These are phyloP conservation scores for Gossypium thurberi DNA, from an alignment of 345 rosid genomes.

Conservation along the genomic window DNA sequence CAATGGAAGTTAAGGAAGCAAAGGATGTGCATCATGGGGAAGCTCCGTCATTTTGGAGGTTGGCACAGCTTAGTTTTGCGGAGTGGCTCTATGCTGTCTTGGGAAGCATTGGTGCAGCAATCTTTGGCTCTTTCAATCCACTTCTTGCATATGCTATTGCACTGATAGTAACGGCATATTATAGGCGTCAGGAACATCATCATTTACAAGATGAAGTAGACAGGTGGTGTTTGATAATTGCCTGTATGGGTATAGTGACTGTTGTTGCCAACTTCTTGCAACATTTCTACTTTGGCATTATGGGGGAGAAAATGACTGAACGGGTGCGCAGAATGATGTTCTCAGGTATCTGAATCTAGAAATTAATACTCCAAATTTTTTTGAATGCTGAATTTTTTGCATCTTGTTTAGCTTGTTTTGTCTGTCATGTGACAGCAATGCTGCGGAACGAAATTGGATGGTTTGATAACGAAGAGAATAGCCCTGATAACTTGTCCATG, in stretches of 20 bases:
- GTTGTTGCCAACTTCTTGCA: slow-evolving; percentile 96
- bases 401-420: slow-evolving; percentile 17
- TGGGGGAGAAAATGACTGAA: slow-evolving; percentile 99
- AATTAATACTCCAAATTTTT: not conserved
- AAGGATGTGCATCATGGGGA: slow-evolving; percentile 48
- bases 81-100: slow-evolving; percentile 98
- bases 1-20: slow-evolving; percentile 39
- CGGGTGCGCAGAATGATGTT: slow-evolving; percentile 99
- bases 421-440: slow-evolving; percentile 66
- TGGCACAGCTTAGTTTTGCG: slow-evolving; percentile 89
- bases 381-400: slow-evolving; percentile 1
- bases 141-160: slow-evolving; percentile 93
- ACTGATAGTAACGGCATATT: slow-evolving; percentile 74
- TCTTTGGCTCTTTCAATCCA: slow-evolving; percentile 97
- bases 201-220: slow-evolving; percentile 70
- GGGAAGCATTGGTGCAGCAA: slow-evolving; percentile 98
- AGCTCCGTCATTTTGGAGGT: slow-evolving; percentile 84
- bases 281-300: slow-evolving; percentile 97
- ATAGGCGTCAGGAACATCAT: slow-evolving; percentile 28
- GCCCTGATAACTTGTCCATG: slow-evolving; percentile 95
- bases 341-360: slow-evolving; percentile 53
- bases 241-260: slow-evolving; percentile 96
- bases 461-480: slow-evolving; percentile 98
- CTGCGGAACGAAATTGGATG: slow-evolving; percentile 97
- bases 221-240: slow-evolving; percentile 97